Evolutionary conservation across 352 stramenopile species (phyloP).

Genomic region (Globisporangium uncinulatum): DNA sequence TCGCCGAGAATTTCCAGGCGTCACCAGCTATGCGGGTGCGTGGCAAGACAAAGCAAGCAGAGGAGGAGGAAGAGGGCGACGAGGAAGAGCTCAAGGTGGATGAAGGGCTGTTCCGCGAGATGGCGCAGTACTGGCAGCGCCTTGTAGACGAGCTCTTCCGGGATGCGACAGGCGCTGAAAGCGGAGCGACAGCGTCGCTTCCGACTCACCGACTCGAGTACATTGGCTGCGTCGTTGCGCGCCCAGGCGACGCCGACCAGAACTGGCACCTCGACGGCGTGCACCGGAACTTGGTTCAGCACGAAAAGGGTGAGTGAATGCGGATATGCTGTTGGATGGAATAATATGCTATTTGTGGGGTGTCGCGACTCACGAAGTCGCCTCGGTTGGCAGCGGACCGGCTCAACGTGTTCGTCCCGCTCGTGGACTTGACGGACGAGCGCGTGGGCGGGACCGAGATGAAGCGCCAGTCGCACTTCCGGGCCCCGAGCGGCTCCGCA

Average conservation of each 20-base stretch:
- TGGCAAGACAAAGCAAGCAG: not conserved
- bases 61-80: not conserved
- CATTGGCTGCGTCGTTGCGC: slow-evolving; percentile 60
- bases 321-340: not conserved
- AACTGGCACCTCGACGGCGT: slow-evolving; percentile 83
- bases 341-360: not conserved
- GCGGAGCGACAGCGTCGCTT: slow-evolving; percentile 9
- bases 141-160: slow-evolving; percentile 18
- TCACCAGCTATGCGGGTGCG: slow-evolving; percentile 3
- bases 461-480: slow-evolving; percentile 54
- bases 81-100: slow-evolving; percentile 15
- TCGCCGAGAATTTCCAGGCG: slow-evolving; percentile 9
- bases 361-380: too few relatives aligned
- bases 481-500: slow-evolving; percentile 20
- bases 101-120: slow-evolving; percentile 20
- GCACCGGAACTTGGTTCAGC: slow-evolving; percentile 37
- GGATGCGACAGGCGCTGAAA: not conserved
- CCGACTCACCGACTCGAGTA: slow-evolving; percentile 48
- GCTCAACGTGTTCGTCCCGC: slow-evolving; percentile 70
- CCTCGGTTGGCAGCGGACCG: slow-evolving; percentile 35
- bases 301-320: slow-evolving; percentile 36
- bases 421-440: slow-evolving; percentile 38
- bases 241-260: slow-evolving; percentile 52
- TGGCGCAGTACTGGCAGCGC: slow-evolving; percentile 26
- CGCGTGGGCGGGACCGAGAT: slow-evolving; percentile 61